Evolutionary conservation across 352 stramenopile genomes (phyloP), one percentile per base, ranked within the genome.

Genomic region (Phytophthora rubi): DNA sequence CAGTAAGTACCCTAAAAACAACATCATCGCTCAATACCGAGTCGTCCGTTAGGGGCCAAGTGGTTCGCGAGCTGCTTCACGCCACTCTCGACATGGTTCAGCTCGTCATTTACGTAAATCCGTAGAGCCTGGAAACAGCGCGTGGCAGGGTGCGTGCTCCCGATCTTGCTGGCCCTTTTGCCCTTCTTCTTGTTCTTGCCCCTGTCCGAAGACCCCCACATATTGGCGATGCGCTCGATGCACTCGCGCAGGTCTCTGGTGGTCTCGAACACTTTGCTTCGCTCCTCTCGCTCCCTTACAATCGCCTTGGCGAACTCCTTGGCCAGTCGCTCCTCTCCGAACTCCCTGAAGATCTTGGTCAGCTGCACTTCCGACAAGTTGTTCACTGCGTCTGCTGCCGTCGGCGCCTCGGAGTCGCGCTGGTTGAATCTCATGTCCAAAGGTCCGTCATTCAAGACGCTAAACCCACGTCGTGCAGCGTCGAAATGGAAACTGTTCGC

Each of bases 401-500:
- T 93, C 6, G 26, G 28, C 10, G 54, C 37, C 1, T 67, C 44
- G 0, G 35, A 35, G 13, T 67, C 68, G 45, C 54, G 53, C 66
- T 90, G 86, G 58, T 95, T 77, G 68, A 91, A 95, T 33, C 88
- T 79, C 88, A 95, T 95, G 73, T 95, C 85, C 30, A 95, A 60
- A 39, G 88, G 88, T 0, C 88, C 88, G 66, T 95, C 85, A 55
- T 83, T 81, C 58, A 88, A 69, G 48, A 83, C 85, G 73, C 86
- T 93, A 65, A 95, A 93, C 16, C 88, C 88, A 30, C 88, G 81
- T 33, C 77, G 73, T 9, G 80, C 69, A 51, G 83, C 75, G 59
- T 95, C 88, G 55, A 94, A 91, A 74, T 95, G 88, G 59, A 90
- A 92, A 68, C 88, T 95, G 62, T 95, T 95, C 32, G 85, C 88